phyloP scores from a whole-genome alignment of 2,329 filamentous ascomycete genomes.

The Diplodia seriata region DNA sequence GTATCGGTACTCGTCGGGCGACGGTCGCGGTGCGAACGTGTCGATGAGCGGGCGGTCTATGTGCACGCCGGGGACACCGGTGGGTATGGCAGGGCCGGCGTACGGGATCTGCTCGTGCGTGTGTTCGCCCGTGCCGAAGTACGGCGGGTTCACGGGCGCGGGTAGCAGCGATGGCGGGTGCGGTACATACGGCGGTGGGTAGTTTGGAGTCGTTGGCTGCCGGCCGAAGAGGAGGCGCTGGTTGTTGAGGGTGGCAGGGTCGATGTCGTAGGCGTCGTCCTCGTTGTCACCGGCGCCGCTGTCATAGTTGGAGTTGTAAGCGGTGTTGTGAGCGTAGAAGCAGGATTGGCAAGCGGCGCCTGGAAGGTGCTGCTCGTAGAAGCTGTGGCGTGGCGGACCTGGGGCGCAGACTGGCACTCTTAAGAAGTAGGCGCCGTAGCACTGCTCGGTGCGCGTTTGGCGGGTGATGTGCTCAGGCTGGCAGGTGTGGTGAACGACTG shows the following conservation, averaged over 20 bases:
- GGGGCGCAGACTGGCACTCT: not conserved
- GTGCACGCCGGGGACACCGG: not conserved
- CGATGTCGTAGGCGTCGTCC: not conserved
- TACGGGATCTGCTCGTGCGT: not conserved
- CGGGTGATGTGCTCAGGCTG: not conserved
- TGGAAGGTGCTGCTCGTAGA: not conserved
- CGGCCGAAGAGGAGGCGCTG: not conserved
- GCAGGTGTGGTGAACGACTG: not conserved
- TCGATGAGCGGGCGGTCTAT: not conserved
- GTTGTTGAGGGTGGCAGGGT: not conserved
- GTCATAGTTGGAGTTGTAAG: not conserved
- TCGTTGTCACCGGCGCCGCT: not conserved
- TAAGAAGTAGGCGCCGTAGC: not conserved
- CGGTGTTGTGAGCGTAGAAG: not conserved
- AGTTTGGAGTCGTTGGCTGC: not conserved
- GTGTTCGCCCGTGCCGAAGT: not conserved
- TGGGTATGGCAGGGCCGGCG: not conserved
- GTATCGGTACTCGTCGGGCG: not conserved
- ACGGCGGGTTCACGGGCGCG: not conserved
- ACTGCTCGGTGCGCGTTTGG: not conserved
- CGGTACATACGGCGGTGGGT: not conserved
- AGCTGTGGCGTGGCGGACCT: not conserved
- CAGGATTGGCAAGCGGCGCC: not conserved
- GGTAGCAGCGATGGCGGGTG: not conserved
- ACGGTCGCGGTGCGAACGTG: not conserved